These are phyloP conservation scores for Bondarzewia mesenterica DNA, from an alignment of 1,284 basidiomycete species.

Conservation along the genomic window DNA sequence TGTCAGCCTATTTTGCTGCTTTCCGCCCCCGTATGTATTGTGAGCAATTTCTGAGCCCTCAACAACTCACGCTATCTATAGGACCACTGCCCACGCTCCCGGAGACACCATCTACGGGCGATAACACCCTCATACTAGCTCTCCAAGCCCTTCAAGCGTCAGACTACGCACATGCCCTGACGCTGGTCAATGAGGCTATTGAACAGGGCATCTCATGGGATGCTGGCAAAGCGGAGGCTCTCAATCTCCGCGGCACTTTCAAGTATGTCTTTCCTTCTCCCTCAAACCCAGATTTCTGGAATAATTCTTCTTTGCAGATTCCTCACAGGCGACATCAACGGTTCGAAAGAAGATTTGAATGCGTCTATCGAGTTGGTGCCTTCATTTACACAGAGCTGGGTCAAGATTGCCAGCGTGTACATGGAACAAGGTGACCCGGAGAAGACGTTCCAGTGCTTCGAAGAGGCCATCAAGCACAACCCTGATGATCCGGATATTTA, in stretches of 20 bases:
- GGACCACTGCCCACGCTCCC: constrained; percentile 70
- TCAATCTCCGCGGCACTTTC: constrained; percentile 95
- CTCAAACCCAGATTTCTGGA: not conserved
- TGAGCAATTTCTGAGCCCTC: too few species aligned
- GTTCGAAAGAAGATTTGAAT: constrained; percentile 84
- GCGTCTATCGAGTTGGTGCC: constrained; percentile 72
- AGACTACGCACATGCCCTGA: constrained; percentile 82
- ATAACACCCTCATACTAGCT: constrained; percentile 77
- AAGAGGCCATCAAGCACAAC: constrained; percentile 81
- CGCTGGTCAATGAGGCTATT: constrained; percentile 80
- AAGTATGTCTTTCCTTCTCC: constrained; percentile 40
- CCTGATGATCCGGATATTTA: constrained; percentile 91
- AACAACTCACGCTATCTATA: too few species aligned
- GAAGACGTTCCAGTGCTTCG: constrained; percentile 87
- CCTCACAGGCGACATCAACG: constrained; percentile 77
- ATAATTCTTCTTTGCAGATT: constrained; percentile 43
- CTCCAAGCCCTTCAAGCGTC: constrained; percentile 80
- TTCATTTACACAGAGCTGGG: constrained; percentile 82
- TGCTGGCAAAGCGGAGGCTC: constrained; percentile 75
- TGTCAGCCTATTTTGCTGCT: constrained; percentile 93
- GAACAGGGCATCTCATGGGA: constrained; percentile 83
- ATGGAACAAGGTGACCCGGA: constrained; percentile 89
- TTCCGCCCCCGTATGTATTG: constrained; percentile 75
- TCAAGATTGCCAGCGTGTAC: constrained; percentile 96
- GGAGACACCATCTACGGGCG: constrained; percentile 71